Conservation (phyloP, 2,329 filamentous ascomycete genomes). For the Pseudogymnoascus sp. region DNA sequence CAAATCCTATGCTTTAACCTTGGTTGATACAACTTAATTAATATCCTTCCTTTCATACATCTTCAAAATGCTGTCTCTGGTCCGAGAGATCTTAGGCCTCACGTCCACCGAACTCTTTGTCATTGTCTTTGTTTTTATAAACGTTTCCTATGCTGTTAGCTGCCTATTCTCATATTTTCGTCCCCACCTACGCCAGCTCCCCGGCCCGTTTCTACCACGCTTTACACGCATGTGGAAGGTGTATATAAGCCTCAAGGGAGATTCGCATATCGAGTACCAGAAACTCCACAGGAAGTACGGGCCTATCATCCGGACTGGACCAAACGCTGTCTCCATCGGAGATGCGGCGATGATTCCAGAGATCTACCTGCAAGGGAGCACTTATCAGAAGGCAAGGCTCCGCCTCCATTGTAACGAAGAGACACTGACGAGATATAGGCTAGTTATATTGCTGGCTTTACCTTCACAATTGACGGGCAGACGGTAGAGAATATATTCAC, state of each 20-base stretch:
- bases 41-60: not conserved
- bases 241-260: not conserved
- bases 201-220: constrained; percentile 19
- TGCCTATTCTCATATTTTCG: not conserved
- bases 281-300: constrained; percentile 10
- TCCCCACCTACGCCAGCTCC: constrained; percentile 12
- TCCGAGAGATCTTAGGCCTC: not conserved
- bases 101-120: not conserved
- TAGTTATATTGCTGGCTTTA: not conserved
- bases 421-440: not conserved
- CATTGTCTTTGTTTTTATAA: not conserved
- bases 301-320: constrained; percentile 11
- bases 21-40: not conserved
- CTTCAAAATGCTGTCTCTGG: not conserved
- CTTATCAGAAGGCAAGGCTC: constrained; percentile 8
- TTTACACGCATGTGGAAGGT: constrained; percentile 12
- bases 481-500: not conserved
- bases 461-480: not conserved
- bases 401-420: not conserved
- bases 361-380: constrained; percentile 10
- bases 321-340: constrained; percentile 3
- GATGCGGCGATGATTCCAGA: constrained; percentile 1
- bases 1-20: no score
- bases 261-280: not conserved
- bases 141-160: not conserved